Evolutionary conservation across 306 rosid species (phyloP).

Genomic region (Pyrus pyrifolia): DNA sequence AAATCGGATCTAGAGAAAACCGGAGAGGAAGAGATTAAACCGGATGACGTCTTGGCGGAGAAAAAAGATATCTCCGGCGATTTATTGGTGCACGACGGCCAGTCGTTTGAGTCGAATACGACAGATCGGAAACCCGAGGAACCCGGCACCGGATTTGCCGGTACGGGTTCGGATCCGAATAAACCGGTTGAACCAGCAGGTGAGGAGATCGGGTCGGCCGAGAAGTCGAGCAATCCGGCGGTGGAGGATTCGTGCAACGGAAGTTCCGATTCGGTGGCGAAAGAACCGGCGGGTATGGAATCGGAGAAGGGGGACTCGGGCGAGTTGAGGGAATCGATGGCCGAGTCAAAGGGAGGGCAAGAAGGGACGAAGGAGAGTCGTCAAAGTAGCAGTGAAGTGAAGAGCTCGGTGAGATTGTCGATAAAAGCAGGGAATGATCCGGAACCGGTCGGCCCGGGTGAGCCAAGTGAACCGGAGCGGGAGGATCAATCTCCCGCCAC

Average conservation of each 20-base stretch:
- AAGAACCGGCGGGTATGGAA: conserved; percentile 8
- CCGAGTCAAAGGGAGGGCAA: conserved; percentile 6
- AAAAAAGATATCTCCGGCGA: background rate
- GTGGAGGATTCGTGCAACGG: conserved; percentile 27
- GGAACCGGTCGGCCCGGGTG: conserved; percentile 3
- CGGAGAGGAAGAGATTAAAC: background rate
- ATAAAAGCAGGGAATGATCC: conserved; percentile 3
- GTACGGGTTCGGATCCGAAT: background rate
- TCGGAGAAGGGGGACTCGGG: conserved; percentile 10
- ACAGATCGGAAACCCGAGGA: conserved; percentile 7
- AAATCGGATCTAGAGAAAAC: conserved; percentile 17
- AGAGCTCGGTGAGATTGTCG: conserved; percentile 25
- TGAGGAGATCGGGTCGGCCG: conserved; percentile 6
- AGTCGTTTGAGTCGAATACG: conserved; percentile 11
- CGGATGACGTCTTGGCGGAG: background rate
- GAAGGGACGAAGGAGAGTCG: conserved; percentile 1
- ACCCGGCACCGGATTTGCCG: background rate
- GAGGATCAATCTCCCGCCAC: conserved; percentile 22
- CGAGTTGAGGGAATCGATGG: conserved; percentile 18
- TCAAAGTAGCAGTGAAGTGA: conserved; percentile 17
- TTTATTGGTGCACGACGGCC: background rate
- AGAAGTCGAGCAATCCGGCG: background rate
- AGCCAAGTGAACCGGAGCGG: conserved; percentile 4
- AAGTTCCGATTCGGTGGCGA: conserved; percentile 22
- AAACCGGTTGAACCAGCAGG: background rate